phyloP scores from a whole-genome alignment of 192 early-diverging fungal genomes.

The Coemansia asiatica region DNA sequence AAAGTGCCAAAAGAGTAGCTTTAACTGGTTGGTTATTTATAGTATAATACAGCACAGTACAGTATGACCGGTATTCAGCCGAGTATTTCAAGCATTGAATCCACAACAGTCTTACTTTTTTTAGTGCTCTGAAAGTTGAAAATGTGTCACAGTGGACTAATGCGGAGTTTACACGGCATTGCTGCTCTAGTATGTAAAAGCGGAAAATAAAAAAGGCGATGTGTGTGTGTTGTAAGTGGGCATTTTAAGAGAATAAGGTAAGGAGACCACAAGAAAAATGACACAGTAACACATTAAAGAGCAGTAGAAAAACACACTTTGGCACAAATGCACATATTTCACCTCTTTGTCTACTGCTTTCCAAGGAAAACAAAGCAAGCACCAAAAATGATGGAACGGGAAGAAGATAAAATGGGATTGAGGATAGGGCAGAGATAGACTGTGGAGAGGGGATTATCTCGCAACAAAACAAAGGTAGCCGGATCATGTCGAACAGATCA shows the following conservation, averaged over 20 bases:
- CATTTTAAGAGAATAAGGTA: too few relatives aligned
- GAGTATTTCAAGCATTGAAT: neutral
- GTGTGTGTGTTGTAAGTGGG: too few relatives aligned
- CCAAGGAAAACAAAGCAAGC: neutral
- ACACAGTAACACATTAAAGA: neutral
- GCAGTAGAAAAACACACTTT: neutral
- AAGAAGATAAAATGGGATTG: neutral
- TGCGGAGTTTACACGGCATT: slow-evolving; percentile 1
- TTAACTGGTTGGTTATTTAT: too few relatives aligned
- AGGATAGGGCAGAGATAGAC: too few relatives aligned
- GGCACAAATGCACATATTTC: neutral
- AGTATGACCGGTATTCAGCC: neutral
- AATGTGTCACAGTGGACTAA: neutral
- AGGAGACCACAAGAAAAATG: neutral
- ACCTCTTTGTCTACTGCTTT: neutral
- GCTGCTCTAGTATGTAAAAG: neutral
- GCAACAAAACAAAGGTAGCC: neutral
- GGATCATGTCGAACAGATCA: neutral
- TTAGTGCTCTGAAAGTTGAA: neutral
- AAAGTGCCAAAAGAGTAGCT: neutral
- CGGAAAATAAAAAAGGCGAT: neutral
- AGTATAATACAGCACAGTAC: neutral
- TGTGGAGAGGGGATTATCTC: neutral
- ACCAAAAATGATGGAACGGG: neutral
- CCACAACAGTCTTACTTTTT: neutral